phyloP scores from a whole-genome alignment of 2,329 filamentous ascomycete genomes.

The Aspergillus sp. region DNA sequence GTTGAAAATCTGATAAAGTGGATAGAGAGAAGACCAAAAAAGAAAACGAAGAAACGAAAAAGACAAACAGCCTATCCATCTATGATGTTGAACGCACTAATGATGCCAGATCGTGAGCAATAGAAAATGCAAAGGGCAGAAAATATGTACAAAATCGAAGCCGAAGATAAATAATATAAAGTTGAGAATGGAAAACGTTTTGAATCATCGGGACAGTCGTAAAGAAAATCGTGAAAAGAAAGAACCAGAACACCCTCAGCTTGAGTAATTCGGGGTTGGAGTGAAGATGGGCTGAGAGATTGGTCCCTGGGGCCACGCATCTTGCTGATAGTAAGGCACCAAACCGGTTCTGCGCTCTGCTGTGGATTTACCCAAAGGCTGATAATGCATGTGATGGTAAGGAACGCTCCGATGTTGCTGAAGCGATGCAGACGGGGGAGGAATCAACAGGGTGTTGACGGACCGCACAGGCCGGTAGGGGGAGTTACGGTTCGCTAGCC shows the following conservation, averaged over 20 bases:
- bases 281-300: constrained; percentile 24
- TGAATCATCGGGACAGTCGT: constrained; percentile 16
- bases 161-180: constrained; percentile 3
- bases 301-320: constrained; percentile 34
- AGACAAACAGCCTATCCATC: constrained; percentile 4
- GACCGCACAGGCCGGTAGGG: constrained; percentile 86
- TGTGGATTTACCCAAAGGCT: constrained; percentile 62
- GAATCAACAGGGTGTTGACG: constrained; percentile 84
- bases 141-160: background rate
- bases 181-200: background rate
- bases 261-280: constrained; percentile 21
- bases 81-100: constrained; percentile 14
- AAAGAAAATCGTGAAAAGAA: constrained; percentile 18
- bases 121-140: background rate
- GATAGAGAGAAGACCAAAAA: background rate
- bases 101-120: constrained; percentile 14
- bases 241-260: constrained; percentile 6
- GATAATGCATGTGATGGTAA: constrained; percentile 73
- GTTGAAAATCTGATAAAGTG: background rate
- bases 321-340: constrained; percentile 49
- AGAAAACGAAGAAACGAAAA: background rate
- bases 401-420: constrained; percentile 60
- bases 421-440: constrained; percentile 70
- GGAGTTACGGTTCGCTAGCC: constrained; percentile 78
- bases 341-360: constrained; percentile 60